Conservation (phyloP, 208 protist genomes). For the Acanthamoeba culbertsoni region DNA sequence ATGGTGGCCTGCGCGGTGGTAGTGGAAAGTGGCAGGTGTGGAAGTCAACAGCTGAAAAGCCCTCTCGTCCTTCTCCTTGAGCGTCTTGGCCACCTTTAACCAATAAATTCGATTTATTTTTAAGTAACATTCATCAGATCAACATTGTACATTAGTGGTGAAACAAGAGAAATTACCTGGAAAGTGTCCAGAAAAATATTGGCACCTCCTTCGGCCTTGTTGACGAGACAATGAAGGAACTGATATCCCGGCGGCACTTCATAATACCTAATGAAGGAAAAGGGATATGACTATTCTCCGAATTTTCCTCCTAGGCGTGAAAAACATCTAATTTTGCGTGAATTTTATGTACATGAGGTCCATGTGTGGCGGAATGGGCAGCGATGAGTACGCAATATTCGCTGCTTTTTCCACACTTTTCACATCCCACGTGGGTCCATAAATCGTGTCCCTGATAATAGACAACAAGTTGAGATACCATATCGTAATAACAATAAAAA, state of each 20-base stretch:
- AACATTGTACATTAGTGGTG: neutral
- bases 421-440: slow-evolving; percentile 58
- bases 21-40: slow-evolving; percentile 33
- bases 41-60: neutral
- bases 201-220: slow-evolving; percentile 45
- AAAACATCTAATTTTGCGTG: neutral
- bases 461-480: neutral
- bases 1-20: neutral
- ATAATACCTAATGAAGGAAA: slow-evolving; percentile 30
- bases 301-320: too few relatives aligned
- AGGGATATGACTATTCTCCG: neutral
- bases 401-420: slow-evolving; percentile 46
- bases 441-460: slow-evolving; percentile 51
- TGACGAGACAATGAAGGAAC: slow-evolving; percentile 60
- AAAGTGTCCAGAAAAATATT: slow-evolving; percentile 57
- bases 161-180: neutral
- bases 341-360: slow-evolving; percentile 49
- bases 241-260: slow-evolving; percentile 58
- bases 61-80: neutral
- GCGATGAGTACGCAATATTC: slow-evolving; percentile 61
- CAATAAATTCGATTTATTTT: neutral
- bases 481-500: neutral
- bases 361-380: slow-evolving; percentile 50
- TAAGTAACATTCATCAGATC: neutral
- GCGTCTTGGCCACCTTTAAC: neutral